phyloP scores from a whole-genome alignment of 2,329 filamentous ascomycete species.

The Diaporthe destruens region DNA sequence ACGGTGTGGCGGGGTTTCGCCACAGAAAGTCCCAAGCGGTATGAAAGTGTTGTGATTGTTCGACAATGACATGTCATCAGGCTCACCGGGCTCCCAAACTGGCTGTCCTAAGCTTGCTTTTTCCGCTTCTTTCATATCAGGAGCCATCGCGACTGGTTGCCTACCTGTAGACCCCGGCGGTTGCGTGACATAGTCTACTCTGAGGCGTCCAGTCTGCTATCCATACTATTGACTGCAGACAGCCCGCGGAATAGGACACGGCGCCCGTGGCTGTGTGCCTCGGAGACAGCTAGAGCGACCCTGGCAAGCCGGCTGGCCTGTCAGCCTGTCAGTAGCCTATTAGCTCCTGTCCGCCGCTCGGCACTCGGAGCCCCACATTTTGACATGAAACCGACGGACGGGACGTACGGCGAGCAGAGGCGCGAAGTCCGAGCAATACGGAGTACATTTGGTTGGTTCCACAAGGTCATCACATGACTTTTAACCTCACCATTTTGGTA shows the following conservation, averaged over 20 bases:
- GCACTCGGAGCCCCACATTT: neutral
- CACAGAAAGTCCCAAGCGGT: neutral
- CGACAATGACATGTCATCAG: neutral
- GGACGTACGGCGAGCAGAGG: constrained; percentile 1
- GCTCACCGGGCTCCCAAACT: neutral
- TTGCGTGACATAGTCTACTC: neutral
- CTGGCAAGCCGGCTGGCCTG: too few relatives aligned
- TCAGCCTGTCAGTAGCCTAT: too few relatives aligned
- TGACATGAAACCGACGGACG: neutral
- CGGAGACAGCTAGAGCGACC: too few relatives aligned
- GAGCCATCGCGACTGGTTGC: too few relatives aligned
- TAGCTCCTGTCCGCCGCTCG: neutral
- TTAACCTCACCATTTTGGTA: constrained; percentile 5
- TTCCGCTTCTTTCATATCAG: neutral
- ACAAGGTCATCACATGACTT: constrained; percentile 9
- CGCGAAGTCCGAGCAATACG: neutral
- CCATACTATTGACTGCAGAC: neutral
- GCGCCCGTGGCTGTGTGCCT: neutral
- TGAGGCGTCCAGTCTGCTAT: neutral
- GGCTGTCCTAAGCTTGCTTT: neutral
- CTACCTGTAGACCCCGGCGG: neutral
- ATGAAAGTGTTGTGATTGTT: neutral
- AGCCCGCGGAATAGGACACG: neutral
- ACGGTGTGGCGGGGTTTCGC: neutral
- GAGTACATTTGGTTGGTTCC: too few relatives aligned